Base-by-base conservation (phyloP, 73 alveolate species). In the Paraurostyla sp. region DNA sequence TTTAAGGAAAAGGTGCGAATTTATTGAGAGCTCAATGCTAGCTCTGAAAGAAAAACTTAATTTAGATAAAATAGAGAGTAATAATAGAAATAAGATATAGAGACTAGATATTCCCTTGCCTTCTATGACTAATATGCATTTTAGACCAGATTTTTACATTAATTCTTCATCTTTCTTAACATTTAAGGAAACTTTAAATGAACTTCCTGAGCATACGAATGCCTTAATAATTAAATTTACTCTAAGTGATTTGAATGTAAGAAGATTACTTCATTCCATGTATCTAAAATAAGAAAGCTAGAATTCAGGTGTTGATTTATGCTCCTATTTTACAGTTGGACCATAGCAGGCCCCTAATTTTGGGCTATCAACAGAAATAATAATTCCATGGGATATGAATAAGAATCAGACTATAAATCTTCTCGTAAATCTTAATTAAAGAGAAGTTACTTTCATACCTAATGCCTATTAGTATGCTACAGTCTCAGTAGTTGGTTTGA, bases 1-100 rank as follows among this genome's bases (percentile, higher is more conserved):
- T 52, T n/a, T 52, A 52, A 52, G 69, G 30, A 52, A 52, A n/a
- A 52, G 69, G 33, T 52, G 69, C 23, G 69, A 52, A 52, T 35
- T 52, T 13, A 52, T 52, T 18, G 69, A 52, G 33, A 20, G 38
- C 33, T 18, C 13, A n/a, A 6, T 52, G 4, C 30, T 52, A 13
- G 69, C 38, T 4, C 23, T 52, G 23, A 52, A 52, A 20, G 69
- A 52, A 6, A 52, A 52, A 35, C 23, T 52, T 6, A 52, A 52
- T 6, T 18, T 6, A 35, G 23, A 52, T 18, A 52, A 13, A 6
- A 52, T 52, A n/a, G 23, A 52, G 69, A 52, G 30, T 18, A 18
- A 45, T 45, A 18, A 52, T 6, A 13, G 4, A 52, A 6, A 52
- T 18, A 52, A 13, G 69, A n/a, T 52, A 25, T 35, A 52, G 22